Conservation (phyloP, 164 flowering plant species). For the Tetrastigma voinierianum region DNA sequence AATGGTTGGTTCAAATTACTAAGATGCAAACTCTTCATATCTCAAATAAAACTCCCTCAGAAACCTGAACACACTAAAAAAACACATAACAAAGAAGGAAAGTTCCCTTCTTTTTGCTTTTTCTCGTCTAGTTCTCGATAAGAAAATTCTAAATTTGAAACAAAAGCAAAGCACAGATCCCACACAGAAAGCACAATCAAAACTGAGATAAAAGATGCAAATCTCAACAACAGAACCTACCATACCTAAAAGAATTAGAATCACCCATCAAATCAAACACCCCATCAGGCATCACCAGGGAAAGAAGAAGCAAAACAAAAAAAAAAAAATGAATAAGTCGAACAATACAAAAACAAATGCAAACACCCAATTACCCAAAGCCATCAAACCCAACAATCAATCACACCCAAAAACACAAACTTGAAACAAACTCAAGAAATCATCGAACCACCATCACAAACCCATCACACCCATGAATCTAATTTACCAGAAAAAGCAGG, state of each 20-base stretch:
- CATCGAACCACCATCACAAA: not conserved
- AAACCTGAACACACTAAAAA: not conserved
- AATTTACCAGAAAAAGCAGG: conserved; percentile 7
- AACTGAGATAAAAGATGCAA: conserved; percentile 1
- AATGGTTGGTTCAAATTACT: not conserved
- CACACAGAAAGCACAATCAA: conserved; percentile 2
- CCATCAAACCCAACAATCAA: conserved; percentile 4
- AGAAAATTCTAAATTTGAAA: conserved; percentile 4
- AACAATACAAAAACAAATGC: conserved; percentile 11
- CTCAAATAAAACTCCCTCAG: not conserved
- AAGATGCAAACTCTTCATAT: too few species aligned
- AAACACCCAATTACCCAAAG: not conserved
- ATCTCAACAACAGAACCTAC: conserved; percentile 6
- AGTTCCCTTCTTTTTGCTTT: not conserved
- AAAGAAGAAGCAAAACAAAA: not conserved
- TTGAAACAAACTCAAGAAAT: not conserved
- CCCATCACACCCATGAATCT: conserved; percentile 7
- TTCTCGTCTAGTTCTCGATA: not conserved
- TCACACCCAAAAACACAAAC: conserved; percentile 4
- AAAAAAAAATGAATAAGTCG: conserved; percentile 3
- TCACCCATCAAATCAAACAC: conserved; percentile 15
- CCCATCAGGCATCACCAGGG: conserved; percentile 9
- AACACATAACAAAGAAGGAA: conserved; percentile 2
- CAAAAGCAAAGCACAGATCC: conserved; percentile 19
- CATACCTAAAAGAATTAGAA: conserved; percentile 3